Base-by-base conservation (phyloP, 768 basidiomycete species). In the Dioszegia crocea region DNA sequence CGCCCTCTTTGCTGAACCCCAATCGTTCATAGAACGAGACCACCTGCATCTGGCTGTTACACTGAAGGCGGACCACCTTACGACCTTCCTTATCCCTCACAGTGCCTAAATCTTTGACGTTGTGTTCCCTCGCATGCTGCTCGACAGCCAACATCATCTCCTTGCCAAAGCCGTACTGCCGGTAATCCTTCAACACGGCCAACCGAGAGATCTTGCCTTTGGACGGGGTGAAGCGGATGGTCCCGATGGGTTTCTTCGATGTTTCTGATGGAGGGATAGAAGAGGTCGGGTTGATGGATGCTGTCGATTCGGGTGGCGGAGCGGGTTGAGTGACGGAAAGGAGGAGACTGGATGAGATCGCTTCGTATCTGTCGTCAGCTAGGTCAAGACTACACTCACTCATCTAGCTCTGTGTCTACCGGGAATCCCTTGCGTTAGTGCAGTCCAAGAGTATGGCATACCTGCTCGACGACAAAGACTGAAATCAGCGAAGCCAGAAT, bases 401-500 rank as follows among this genome's bases (percentile, higher is more conserved):
- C 62, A 56, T 76, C 75, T 30, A 72, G 64, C 54, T 76, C 75
- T 17, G 57, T 61, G 16, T 74, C 75, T 5, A 71, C 59, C 24
- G 64, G 60, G 46, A 73, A 76, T 16, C 75, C 75, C 65, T 76
- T 49, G 46, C 8, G 33, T 50, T 43, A 41, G 62, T 56, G 6
- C 4, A 38, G 16, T 41, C 8, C 40, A 11, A 26, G 12, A 46
- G 21, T 27, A 47, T 27, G 45, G 21, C 31, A 23, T 38, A 72
- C 70, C 61, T 70, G 68, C 47, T 73, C 71, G 0, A 73, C 71
- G 5, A 59, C 62, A 40, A 73, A 73, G 17, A 73, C 71, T 72
- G 45, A 23, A 24, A 19, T 48, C 47, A 52, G 41, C 21, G 40
- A 43, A 47, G 1, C 48, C 8, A 29, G 12, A 33, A 50, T 55